Evolutionary conservation across 2,329 filamentous ascomycete species (phyloP).

Genomic region (Pyrenophora graminea): DNA sequence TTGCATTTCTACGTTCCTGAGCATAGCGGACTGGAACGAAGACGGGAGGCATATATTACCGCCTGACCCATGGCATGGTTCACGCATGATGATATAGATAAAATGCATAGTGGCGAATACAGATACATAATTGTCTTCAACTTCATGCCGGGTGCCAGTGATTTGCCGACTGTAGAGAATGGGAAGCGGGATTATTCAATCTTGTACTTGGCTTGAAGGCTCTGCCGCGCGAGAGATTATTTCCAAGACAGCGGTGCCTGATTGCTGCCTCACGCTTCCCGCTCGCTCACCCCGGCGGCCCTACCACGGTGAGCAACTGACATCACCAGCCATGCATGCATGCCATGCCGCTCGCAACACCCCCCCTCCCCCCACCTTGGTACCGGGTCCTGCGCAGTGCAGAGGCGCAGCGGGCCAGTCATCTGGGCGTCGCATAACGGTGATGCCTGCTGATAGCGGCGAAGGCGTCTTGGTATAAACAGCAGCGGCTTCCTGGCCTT

Average conservation of each 20-base stretch:
- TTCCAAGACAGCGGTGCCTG: slow-evolving; percentile 13
- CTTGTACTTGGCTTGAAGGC: neutral
- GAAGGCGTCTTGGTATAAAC: slow-evolving; percentile 14
- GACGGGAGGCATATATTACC: slow-evolving; percentile 23
- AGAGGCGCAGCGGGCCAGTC: slow-evolving; percentile 34
- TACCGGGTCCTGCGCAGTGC: slow-evolving; percentile 22
- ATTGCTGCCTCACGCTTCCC: slow-evolving; percentile 20
- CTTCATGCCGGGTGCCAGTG: neutral
- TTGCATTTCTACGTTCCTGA: slow-evolving; percentile 33
- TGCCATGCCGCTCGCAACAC: slow-evolving; percentile 17
- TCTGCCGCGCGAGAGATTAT: neutral
- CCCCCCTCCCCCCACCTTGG: slow-evolving; percentile 11
- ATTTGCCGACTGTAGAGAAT: too few species aligned
- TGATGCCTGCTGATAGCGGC: slow-evolving; percentile 17
- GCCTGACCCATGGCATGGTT: slow-evolving; percentile 13
- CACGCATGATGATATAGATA: slow-evolving; percentile 37
- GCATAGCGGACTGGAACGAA: slow-evolving; percentile 13
- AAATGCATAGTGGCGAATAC: slow-evolving; percentile 21
- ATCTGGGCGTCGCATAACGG: slow-evolving; percentile 26
- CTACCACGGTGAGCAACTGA: slow-evolving; percentile 25
- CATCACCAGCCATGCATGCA: slow-evolving; percentile 12
- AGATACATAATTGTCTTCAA: slow-evolving; percentile 11
- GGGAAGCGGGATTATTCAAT: neutral
- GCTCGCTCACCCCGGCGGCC: slow-evolving; percentile 19
- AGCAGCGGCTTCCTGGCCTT: slow-evolving; percentile 10